phyloP scores from a whole-genome alignment of 805 yeast species.

The Candida rishiriensis region DNA sequence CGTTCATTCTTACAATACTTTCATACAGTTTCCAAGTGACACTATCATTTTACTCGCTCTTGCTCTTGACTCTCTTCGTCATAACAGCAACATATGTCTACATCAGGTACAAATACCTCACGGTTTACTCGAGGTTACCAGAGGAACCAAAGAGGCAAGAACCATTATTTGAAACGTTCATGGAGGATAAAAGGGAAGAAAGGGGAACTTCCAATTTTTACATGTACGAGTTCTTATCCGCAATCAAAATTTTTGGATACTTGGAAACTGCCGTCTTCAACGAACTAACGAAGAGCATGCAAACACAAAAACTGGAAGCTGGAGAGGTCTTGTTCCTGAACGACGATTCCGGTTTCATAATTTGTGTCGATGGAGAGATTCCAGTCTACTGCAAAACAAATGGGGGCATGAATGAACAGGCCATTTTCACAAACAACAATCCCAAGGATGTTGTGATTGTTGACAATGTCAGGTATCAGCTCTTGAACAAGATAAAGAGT shows the following conservation, averaged over 20 bases:
- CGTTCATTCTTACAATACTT: slow-evolving; percentile 25
- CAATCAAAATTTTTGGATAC: slow-evolving; percentile 91
- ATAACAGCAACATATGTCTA: slow-evolving; percentile 38
- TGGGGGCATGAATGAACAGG: slow-evolving; percentile 18
- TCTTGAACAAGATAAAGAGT: slow-evolving; percentile 73
- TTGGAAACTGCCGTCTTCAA: slow-evolving; percentile 87
- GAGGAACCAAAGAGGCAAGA: slow-evolving; percentile 40
- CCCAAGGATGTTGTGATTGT: slow-evolving; percentile 40
- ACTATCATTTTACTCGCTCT: slow-evolving; percentile 44
- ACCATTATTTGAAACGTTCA: slow-evolving; percentile 43
- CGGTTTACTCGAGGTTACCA: slow-evolving; percentile 56
- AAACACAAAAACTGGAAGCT: slow-evolving; percentile 72
- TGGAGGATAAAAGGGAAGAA: slow-evolving; percentile 33
- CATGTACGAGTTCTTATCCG: slow-evolving; percentile 83
- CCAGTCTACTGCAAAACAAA: slow-evolving; percentile 66
- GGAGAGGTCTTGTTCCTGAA: slow-evolving; percentile 75
- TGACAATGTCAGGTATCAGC: slow-evolving; percentile 61
- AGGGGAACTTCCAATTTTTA: slow-evolving; percentile 32
- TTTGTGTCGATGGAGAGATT: slow-evolving; percentile 87
- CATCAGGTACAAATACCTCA: slow-evolving; percentile 59
- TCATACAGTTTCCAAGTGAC: slow-evolving; percentile 47
- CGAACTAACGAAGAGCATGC: slow-evolving; percentile 87
- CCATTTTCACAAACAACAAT: slow-evolving; percentile 26
- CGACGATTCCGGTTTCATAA: slow-evolving; percentile 70
- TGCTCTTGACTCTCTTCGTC: slow-evolving; percentile 29